These are phyloP conservation scores for Geotrichum bryndzae DNA, from an alignment of 1,139 yeast species.

Conservation along the genomic window DNA sequence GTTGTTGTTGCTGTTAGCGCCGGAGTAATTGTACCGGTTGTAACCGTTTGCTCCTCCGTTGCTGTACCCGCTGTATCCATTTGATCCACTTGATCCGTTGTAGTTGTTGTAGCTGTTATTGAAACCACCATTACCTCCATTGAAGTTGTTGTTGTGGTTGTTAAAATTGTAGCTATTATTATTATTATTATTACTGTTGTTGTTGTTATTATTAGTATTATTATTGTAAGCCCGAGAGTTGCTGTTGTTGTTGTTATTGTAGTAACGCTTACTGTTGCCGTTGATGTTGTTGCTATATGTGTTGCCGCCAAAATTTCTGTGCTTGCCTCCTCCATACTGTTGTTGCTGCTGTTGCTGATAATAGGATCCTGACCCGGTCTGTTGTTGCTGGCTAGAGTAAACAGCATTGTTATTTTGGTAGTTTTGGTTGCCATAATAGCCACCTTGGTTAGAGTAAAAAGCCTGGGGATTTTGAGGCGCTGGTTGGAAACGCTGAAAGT, in stretches of 20 bases:
- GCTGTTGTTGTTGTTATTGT: no score
- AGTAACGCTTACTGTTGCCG: neutral
- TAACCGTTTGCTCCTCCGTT: neutral
- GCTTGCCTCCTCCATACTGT: neutral
- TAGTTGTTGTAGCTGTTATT: neutral
- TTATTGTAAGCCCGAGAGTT: no score
- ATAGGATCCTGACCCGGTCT: neutral
- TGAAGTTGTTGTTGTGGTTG: neutral
- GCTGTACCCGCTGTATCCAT: neutral
- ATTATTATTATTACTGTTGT: no score
- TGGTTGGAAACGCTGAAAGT: neutral
- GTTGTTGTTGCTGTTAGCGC: neutral
- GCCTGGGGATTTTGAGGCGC: neutral
- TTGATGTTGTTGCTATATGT: neutral
- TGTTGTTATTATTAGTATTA: no score
- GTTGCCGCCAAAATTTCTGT: neutral
- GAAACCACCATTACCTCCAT: neutral
- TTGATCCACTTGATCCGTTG: neutral
- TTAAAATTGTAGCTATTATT: no score
- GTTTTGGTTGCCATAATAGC: neutral
- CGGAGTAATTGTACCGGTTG: neutral
- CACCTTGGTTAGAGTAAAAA: neutral
- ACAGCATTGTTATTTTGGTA: neutral
- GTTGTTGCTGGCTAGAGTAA: neutral
- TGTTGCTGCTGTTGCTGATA: neutral